Conservation (phyloP, 2,329 filamentous ascomycete genomes). For the Parastagonospora avenae region DNA sequence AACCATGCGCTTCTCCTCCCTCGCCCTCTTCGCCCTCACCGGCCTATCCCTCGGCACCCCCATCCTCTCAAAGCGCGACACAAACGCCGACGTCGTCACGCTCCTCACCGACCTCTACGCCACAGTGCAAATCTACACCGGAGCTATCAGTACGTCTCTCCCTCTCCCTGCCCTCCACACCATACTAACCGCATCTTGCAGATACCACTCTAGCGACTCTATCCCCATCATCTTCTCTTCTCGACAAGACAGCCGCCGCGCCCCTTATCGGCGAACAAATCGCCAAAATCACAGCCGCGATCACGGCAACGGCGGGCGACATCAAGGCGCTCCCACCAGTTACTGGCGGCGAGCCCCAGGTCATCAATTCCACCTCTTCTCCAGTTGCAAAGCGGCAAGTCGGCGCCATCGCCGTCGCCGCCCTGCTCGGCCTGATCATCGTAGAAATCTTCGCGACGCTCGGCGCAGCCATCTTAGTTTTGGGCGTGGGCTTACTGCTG, state of each 20-base stretch:
- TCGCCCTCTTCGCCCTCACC: constrained; percentile 16
- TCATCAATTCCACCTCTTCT: neutral
- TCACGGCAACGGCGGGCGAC: constrained; percentile 11
- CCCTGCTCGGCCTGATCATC: constrained; percentile 21
- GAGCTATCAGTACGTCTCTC: constrained; percentile 17
- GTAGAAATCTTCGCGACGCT: constrained; percentile 27
- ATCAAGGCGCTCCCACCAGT: constrained; percentile 13
- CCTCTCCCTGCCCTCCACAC: too few relatives aligned
- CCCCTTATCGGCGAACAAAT: constrained; percentile 20
- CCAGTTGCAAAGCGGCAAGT: constrained; percentile 11
- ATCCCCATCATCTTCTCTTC: constrained; percentile 15
- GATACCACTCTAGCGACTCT: constrained; percentile 24
- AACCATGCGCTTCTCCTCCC: constrained; percentile 22
- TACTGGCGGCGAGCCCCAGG: constrained; percentile 1
- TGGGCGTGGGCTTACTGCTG: constrained; percentile 19
- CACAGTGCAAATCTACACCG: constrained; percentile 24
- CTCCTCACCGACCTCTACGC: constrained; percentile 23
- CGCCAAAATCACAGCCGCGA: constrained; percentile 17
- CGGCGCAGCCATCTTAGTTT: constrained; percentile 17
- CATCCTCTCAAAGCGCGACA: constrained; percentile 6
- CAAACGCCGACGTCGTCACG: constrained; percentile 10
- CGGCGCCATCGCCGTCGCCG: constrained; percentile 7
- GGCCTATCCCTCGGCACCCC: constrained; percentile 22
- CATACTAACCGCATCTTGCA: neutral
- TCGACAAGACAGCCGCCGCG: constrained; percentile 23